Conservation (phyloP, 495 filamentous ascomycete species). For the Penicillium odoratum region DNA sequence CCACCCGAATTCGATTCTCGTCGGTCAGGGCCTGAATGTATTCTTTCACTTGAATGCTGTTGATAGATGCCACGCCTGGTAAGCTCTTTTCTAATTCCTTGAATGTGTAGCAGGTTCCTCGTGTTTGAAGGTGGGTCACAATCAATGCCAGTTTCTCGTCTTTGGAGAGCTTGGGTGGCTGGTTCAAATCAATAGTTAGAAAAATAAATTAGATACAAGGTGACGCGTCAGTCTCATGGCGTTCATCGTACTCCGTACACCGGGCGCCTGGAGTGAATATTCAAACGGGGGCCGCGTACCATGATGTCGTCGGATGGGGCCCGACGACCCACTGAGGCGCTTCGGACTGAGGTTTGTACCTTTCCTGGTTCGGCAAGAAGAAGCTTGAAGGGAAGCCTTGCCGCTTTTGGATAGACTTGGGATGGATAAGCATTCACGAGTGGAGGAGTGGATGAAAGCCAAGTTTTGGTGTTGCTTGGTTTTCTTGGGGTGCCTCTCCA, state of each 20-base stretch:
- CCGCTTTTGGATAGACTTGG: conserved; percentile 8
- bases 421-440: conserved; percentile 12
- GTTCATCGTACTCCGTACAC: not conserved
- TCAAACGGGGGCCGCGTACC: conserved; percentile 22
- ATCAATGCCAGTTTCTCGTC: conserved; percentile 62
- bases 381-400: conserved; percentile 14
- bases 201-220: not conserved
- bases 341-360: not conserved
- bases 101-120: conserved; percentile 65
- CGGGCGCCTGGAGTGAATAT: not conserved
- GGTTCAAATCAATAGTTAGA: not conserved
- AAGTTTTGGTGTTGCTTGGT: conserved; percentile 1
- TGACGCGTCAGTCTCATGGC: conserved; percentile 18
- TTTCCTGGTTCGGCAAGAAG: conserved; percentile 8
- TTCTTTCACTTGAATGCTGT: conserved; percentile 69
- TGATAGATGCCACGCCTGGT: conserved; percentile 65
- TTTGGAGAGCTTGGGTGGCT: conserved; percentile 65
- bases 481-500: not conserved
- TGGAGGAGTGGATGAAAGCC: conserved; percentile 15
- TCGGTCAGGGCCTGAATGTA: conserved; percentile 64
- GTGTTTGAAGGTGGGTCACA: conserved; percentile 62
- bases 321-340: conserved; percentile 7
- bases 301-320: conserved; percentile 16
- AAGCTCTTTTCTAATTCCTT: conserved; percentile 74
- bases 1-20: conserved; percentile 65